A percentile compares a stretch with the other conserved stretches of the same genome.
These are phyloP conservation scores for Kazachstania bromeliacearum DNA, from an alignment of 805 yeast species.

Conservation along the genomic window DNA sequence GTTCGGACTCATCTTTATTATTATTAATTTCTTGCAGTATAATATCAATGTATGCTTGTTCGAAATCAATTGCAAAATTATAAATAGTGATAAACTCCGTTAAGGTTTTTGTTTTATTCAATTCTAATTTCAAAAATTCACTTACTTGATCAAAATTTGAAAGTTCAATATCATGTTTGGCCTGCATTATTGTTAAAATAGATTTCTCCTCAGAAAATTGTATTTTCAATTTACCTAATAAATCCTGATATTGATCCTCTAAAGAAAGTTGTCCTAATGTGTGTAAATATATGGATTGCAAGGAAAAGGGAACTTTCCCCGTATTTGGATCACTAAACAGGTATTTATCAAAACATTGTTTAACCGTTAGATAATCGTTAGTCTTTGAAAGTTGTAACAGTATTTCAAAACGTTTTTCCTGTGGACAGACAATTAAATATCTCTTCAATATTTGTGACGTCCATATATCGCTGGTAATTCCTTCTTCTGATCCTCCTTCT, in stretches of 20 bases:
- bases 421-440: conserved; percentile 17
- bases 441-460: conserved; percentile 18
- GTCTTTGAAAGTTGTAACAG: conserved; percentile 11
- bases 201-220: conserved; percentile 55
- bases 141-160: conserved; percentile 30
- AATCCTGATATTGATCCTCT: conserved; percentile 26
- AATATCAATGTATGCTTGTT: conserved; percentile 16
- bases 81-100: conserved; percentile 55
- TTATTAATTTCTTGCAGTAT: conserved; percentile 11
- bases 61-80: conserved; percentile 53
- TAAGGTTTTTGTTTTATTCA: conserved; percentile 40
- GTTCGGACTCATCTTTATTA: conserved; percentile 8
- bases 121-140: conserved; percentile 33
- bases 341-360: conserved; percentile 9
- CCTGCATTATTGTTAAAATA: conserved; percentile 37
- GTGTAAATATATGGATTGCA: conserved; percentile 11
- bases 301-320: conserved; percentile 7
- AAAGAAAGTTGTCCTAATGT: conserved; percentile 7
- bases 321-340: conserved; percentile 7
- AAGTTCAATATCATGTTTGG: conserved; percentile 38
- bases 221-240: conserved; percentile 3
- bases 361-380: conserved; percentile 12
- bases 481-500: neutral
- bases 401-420: conserved; percentile 6
- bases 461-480: conserved; percentile 12